Evolutionary conservation across 768 basidiomycete genomes (phyloP), one percentile per base, ranked within the genome.

Genomic region (Tulasnella sp.): DNA sequence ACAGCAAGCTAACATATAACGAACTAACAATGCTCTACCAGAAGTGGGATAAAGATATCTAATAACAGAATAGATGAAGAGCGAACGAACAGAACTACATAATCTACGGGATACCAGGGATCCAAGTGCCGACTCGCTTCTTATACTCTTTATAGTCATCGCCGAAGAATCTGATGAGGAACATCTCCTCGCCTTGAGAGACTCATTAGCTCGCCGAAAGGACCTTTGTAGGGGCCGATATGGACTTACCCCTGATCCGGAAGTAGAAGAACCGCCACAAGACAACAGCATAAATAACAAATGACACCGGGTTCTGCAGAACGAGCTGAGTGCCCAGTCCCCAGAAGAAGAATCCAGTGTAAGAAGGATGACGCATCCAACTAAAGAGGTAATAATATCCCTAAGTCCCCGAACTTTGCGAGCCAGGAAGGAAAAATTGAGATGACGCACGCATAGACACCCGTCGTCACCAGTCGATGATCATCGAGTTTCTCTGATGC

Each of bases 261-360:
- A 74, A 69, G 59, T 82, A 80, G 72, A 99, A 99, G 75, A 98
- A 99, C 49, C 78, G 75, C 81, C 87, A 92, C 4, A 98, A 74
- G 1, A 92, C 70, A 38, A 78, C 62, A 1, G 76, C 66, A 67
- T 86, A 98, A 1, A 80, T 69, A 1, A 82, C 45, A 63, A 88
- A 82, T 12, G 82, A 82, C 15, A 92, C 29, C 0, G 87, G 80
- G 68, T 98, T 99, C 67, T 92, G 92, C 21, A 98, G 76, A 0
- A 91, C 79, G 38, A 98, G 72, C 69, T 99, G 96, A 0, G 92
- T 96, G 1, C 93, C 92, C 25, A 99, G 67, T 0, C 92, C 92
- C 96, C 96, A 98, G 70, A 94, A 98, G 70, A 88, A 94, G 75
- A 97, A 99, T 1, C 93, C 96, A 1, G 89, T 81, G 65, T 99